Evolutionary conservation across 306 rosid species (phyloP).

Genomic region (Amphicarpaea edgeworthii): DNA sequence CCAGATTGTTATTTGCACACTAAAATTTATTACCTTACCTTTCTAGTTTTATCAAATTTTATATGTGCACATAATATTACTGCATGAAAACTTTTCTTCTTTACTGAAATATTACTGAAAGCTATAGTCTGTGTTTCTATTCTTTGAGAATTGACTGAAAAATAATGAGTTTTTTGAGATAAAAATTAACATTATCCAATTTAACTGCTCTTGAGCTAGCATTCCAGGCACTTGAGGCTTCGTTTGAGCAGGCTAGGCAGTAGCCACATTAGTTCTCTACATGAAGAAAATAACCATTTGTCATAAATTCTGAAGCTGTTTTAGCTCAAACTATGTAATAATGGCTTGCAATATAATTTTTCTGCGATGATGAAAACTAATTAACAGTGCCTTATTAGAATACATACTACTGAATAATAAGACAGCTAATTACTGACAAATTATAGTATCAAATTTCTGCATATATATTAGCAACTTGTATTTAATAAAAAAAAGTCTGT

Average conservation of each 20-base stretch:
- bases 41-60: not conserved
- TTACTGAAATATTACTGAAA: too few species aligned
- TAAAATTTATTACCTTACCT: not conserved
- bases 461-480: not conserved
- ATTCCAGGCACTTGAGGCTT: not conserved
- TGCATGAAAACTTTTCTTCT: too few species aligned
- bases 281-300: not conserved
- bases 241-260: not conserved
- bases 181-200: not conserved
- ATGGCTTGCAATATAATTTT: not conserved
- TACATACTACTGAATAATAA: not conserved
- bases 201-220: not conserved
- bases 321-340: not conserved
- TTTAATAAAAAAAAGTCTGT: not conserved
- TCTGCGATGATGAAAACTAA: not conserved
- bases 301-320: not conserved
- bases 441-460: not conserved
- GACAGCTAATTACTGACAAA: not conserved
- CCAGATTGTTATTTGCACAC: not conserved
- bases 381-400: not conserved
- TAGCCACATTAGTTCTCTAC: not conserved
- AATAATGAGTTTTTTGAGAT: not conserved
- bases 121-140: too few species aligned
- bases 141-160: not conserved
- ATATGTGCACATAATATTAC: constrained; percentile 22